These are phyloP conservation scores for Collariella sp. DNA, from an alignment of 495 filamentous ascomycete genomes.

Conservation along the genomic window DNA sequence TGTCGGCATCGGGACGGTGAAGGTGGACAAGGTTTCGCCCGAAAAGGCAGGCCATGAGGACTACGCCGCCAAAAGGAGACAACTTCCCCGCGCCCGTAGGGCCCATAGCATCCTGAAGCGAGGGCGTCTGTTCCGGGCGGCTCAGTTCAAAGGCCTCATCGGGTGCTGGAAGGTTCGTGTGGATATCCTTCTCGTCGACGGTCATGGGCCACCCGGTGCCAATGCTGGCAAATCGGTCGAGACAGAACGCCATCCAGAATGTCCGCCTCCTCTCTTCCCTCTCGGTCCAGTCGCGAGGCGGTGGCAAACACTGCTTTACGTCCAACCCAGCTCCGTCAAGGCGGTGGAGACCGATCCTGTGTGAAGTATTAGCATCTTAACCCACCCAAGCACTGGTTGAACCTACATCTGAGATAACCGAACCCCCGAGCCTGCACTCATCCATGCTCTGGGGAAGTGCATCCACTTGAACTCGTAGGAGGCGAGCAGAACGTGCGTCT, in stretches of 20 bases:
- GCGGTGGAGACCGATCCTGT: conserved; percentile 78
- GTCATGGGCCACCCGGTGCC: conserved; percentile 96
- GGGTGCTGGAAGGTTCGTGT: conserved; percentile 72
- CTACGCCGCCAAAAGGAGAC: conserved; percentile 71
- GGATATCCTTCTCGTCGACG: conserved; percentile 85
- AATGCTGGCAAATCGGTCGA: conserved; percentile 90
- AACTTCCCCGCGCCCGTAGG: conserved; percentile 61
- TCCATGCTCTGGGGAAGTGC: conserved; percentile 95
- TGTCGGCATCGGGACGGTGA: conserved; percentile 77
- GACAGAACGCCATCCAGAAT: conserved; percentile 88
- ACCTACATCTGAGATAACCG: conserved; percentile 69
- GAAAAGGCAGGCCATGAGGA: conserved; percentile 79
- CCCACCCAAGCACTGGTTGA: neutral
- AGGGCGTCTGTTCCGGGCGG: conserved; percentile 58
- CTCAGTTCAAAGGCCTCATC: conserved; percentile 85
- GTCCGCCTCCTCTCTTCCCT: conserved; percentile 82
- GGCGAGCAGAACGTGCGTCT: conserved; percentile 71
- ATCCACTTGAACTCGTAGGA: conserved; percentile 95
- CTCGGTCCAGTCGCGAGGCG: conserved; percentile 87
- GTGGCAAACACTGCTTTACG: conserved; percentile 82
- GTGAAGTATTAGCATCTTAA: conserved; percentile 5
- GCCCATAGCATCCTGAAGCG: conserved; percentile 63
- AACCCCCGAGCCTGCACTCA: conserved; percentile 72
- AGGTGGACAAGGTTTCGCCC: conserved; percentile 91
- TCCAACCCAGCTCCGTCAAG: conserved; percentile 80